Conservation (phyloP, 129 eudicot genomes). For the Flaveria sonorensis region DNA sequence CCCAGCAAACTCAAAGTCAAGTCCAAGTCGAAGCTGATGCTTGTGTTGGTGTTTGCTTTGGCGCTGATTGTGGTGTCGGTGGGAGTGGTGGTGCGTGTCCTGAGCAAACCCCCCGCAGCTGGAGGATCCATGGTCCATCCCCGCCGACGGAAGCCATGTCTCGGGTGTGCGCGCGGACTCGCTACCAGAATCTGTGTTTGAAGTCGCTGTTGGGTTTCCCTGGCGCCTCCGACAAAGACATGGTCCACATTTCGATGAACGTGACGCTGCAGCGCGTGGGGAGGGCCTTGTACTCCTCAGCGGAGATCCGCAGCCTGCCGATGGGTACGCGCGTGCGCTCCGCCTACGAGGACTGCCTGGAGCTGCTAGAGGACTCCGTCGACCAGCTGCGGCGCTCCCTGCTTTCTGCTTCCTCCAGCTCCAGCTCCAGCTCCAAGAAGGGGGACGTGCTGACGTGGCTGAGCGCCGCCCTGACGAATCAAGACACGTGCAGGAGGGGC, state of each 20-base stretch:
- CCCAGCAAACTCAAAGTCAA: too few species aligned
- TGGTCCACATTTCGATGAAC: conserved; percentile 89
- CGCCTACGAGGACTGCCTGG: conserved; percentile 86
- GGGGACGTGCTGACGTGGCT: conserved; percentile 96
- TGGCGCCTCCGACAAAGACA: conserved; percentile 58
- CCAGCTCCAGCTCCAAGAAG: conserved; percentile 25
- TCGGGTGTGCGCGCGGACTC: conserved; percentile 63
- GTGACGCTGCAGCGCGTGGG: conserved; percentile 70
- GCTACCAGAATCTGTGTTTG: conserved; percentile 63
- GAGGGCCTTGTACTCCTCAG: conserved; percentile 49
- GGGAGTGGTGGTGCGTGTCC: conserved; percentile 37
- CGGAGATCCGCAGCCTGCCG: conserved; percentile 50
- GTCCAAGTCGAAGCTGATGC: conserved; percentile 38
- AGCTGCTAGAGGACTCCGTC: conserved; percentile 71
- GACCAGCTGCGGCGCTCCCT: conserved; percentile 67
- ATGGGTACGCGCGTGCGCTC: conserved; percentile 63
- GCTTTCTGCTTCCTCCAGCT: conserved; percentile 43
- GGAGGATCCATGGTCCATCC: conserved; percentile 13
- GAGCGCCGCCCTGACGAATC: conserved; percentile 84
- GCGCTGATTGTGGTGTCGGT: conserved; percentile 52
- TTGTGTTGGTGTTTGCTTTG: conserved; percentile 36
- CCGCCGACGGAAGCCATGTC: conserved; percentile 70
- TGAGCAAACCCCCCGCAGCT: conserved; percentile 19
- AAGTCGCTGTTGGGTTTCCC: conserved; percentile 65
- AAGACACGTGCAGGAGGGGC: conserved; percentile 90